A percentile compares a stretch with the other conserved stretches of the same genome.
Evolutionary conservation across 2,329 filamentous ascomycete genomes (phyloP).

Genomic region (Aureobasidium sp.): DNA sequence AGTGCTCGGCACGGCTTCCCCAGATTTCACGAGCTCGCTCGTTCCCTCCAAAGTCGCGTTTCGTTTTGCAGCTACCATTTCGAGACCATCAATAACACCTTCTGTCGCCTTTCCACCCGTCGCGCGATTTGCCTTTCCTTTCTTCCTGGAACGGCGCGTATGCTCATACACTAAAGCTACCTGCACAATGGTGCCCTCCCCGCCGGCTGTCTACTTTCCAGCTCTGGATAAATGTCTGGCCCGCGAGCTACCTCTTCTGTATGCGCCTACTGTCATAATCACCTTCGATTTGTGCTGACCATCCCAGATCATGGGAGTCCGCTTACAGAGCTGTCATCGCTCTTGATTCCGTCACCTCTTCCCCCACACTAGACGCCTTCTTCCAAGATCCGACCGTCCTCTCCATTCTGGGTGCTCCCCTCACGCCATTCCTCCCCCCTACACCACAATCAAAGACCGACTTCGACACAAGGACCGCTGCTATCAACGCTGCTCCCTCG

Average conservation of each 20-base stretch:
- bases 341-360: conserved; percentile 42
- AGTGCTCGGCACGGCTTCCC: neutral
- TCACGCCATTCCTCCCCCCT: conserved; percentile 57
- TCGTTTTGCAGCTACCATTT: neutral
- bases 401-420: conserved; percentile 59
- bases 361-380: conserved; percentile 53
- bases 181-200: conserved; percentile 12
- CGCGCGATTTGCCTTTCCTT: neutral
- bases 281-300: conserved; percentile 17
- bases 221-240: conserved; percentile 77
- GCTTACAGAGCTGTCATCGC: conserved; percentile 47
- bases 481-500: conserved; percentile 70
- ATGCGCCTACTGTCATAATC: conserved; percentile 30
- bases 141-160: neutral
- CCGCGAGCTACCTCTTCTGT: conserved; percentile 74
- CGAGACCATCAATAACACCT: neutral
- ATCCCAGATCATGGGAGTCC: conserved; percentile 52
- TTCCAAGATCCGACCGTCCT: conserved; percentile 62
- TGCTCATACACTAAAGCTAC: neutral
- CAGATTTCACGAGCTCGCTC: neutral
- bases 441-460: conserved; percentile 56
- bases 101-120: neutral
- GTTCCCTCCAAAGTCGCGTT: neutral
- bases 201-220: conserved; percentile 56
- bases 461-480: conserved; percentile 78